phyloP scores from a whole-genome alignment of 306 rosid species.

The Lathyrus aphaca region DNA sequence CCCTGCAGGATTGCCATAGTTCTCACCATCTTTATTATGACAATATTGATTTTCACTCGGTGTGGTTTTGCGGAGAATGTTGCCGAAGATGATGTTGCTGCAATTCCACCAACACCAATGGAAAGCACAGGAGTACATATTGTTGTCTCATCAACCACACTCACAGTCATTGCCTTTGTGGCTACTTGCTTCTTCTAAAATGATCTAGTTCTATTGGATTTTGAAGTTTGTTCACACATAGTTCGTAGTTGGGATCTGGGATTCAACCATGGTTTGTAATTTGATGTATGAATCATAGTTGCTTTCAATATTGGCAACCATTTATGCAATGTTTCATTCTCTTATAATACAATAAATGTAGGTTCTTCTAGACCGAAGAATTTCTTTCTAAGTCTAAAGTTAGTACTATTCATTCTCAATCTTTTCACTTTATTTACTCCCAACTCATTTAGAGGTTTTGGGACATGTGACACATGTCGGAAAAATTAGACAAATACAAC shows the following conservation, averaged over 20 bases:
- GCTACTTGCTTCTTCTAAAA: slow-evolving; percentile 51
- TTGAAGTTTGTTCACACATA: slow-evolving; percentile 7
- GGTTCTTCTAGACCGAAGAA: background rate
- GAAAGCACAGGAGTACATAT: slow-evolving; percentile 50
- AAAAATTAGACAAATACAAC: no score
- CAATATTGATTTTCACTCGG: slow-evolving; percentile 42
- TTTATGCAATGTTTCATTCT: slow-evolving; percentile 28
- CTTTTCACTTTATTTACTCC: background rate
- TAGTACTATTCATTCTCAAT: background rate
- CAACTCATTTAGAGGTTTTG: no score
- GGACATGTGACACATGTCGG: no score
- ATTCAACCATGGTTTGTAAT: slow-evolving; percentile 11
- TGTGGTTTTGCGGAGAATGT: slow-evolving; percentile 44
- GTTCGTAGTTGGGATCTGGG: slow-evolving; percentile 18
- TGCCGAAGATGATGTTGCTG: slow-evolving; percentile 51
- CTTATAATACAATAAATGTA: slow-evolving; percentile 14
- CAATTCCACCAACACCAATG: slow-evolving; percentile 78
- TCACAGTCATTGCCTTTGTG: slow-evolving; percentile 48
- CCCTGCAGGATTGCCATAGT: slow-evolving; percentile 39
- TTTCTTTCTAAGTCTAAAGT: background rate
- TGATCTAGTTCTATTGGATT: slow-evolving; percentile 16
- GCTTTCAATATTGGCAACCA: slow-evolving; percentile 21
- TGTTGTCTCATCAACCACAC: slow-evolving; percentile 42
- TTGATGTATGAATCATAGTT: slow-evolving; percentile 25
- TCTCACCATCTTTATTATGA: slow-evolving; percentile 54